Evolutionary conservation across 768 basidiomycete species (phyloP).

Genomic region (Ramaria sp.): DNA sequence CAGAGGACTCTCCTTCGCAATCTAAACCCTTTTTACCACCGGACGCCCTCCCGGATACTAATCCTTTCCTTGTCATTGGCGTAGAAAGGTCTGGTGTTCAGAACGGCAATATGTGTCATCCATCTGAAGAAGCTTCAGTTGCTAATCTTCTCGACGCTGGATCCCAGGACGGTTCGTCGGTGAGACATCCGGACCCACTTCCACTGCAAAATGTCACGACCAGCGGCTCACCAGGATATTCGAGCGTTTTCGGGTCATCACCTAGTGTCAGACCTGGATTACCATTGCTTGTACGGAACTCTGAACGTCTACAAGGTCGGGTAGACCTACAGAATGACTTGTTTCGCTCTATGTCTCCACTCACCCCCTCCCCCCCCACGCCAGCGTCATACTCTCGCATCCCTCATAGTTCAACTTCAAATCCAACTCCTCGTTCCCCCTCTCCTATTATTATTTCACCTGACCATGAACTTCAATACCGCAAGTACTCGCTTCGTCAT

Average conservation of each 20-base stretch:
- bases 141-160: too few species aligned
- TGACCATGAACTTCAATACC: neutral
- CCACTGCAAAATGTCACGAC: too few species aligned
- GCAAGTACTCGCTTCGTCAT: slow-evolving; percentile 39
- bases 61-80: neutral
- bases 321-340: neutral
- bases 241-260: too few species aligned
- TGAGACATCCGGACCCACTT: too few species aligned
- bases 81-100: too few species aligned
- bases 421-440: neutral
- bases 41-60: neutral
- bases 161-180: too few species aligned
- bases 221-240: too few species aligned
- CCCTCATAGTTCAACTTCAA: neutral
- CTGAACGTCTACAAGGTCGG: neutral
- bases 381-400: neutral
- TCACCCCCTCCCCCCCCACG: neutral
- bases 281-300: too few species aligned
- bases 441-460: slow-evolving; percentile 2
- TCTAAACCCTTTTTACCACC: neutral
- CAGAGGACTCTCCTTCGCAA: neutral
- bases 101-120: too few species aligned
- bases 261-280: too few species aligned
- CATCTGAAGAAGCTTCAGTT: neutral
- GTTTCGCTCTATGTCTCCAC: neutral